phyloP scores from a whole-genome alignment of 805 yeast genomes.

The Scheffersomyces coipomensis region DNA sequence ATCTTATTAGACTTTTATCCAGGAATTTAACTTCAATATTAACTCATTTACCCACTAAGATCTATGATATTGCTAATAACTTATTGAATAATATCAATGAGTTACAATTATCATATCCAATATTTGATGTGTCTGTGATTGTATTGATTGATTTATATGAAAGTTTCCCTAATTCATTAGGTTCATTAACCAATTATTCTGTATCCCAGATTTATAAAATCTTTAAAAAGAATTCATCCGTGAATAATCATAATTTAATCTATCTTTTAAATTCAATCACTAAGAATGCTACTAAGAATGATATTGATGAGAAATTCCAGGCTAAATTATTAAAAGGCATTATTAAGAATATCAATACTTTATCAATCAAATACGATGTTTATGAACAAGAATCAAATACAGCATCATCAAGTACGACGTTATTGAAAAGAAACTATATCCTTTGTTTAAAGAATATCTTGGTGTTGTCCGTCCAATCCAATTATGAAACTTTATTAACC shows the following conservation, averaged over 20 bases:
- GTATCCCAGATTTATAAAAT: constrained; percentile 37
- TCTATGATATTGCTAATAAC: constrained; percentile 36
- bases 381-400: constrained; percentile 10
- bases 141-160: constrained; percentile 38
- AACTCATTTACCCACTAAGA: constrained; percentile 28
- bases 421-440: constrained; percentile 30
- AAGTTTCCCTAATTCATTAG: constrained; percentile 32
- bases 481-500: constrained; percentile 37
- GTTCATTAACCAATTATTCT: constrained; percentile 33
- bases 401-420: constrained; percentile 18
- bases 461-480: constrained; percentile 29
- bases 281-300: constrained; percentile 33
- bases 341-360: constrained; percentile 22
- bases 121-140: constrained; percentile 23
- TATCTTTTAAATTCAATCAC: constrained; percentile 30
- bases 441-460: constrained; percentile 30
- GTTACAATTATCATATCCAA: constrained; percentile 11
- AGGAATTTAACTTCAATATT: constrained; percentile 24
- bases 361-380: constrained; percentile 16
- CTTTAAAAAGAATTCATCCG: constrained; percentile 31
- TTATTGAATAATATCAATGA: constrained; percentile 24
- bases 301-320: constrained; percentile 39
- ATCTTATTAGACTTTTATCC: constrained; percentile 27
- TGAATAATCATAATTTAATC: constrained; percentile 21
- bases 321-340: constrained; percentile 32